Evolutionary conservation across 768 basidiomycete genomes (phyloP).

Genomic region (Dentipellis fragilis): DNA sequence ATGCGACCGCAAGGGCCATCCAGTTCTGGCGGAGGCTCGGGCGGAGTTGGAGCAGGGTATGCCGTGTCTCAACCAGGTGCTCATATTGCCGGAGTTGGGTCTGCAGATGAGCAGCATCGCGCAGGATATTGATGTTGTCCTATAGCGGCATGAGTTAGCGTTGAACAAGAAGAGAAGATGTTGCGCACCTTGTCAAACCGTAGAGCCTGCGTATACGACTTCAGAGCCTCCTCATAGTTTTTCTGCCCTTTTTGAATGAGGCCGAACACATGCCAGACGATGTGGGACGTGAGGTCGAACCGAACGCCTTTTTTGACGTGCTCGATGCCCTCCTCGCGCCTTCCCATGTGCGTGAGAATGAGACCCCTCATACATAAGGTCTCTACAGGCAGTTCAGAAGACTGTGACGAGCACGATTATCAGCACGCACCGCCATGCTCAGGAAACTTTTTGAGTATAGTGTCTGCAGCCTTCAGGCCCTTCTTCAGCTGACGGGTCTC

Average conservation of each 20-base stretch:
- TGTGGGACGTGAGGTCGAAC: conserved; percentile 79
- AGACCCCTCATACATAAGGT: conserved; percentile 96
- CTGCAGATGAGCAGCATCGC: conserved; percentile 83
- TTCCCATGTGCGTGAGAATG: conserved; percentile 69
- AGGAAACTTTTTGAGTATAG: conserved; percentile 90
- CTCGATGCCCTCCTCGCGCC: conserved; percentile 71
- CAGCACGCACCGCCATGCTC: conserved; percentile 90
- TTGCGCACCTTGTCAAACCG: conserved; percentile 74
- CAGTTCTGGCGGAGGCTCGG: conserved; percentile 83
- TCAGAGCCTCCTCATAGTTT: conserved; percentile 89
- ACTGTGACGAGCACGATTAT: conserved; percentile 2
- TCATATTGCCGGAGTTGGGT: conserved; percentile 80
- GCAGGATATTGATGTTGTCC: conserved; percentile 92
- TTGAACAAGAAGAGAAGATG: background rate
- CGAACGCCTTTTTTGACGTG: conserved; percentile 79
- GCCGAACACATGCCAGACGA: conserved; percentile 97
- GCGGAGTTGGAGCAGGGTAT: conserved; percentile 67
- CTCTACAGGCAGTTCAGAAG: conserved; percentile 38
- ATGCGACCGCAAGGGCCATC: conserved; percentile 82
- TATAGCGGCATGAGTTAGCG: conserved; percentile 20
- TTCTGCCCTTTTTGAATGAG: conserved; percentile 91
- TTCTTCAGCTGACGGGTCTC: conserved; percentile 85
- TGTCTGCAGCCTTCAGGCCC: conserved; percentile 83
- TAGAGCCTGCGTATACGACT: conserved; percentile 85
- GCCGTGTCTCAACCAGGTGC: conserved; percentile 69